These are phyloP conservation scores for Mangifera indica DNA, from an alignment of 345 rosid species.

Conservation along the genomic window DNA sequence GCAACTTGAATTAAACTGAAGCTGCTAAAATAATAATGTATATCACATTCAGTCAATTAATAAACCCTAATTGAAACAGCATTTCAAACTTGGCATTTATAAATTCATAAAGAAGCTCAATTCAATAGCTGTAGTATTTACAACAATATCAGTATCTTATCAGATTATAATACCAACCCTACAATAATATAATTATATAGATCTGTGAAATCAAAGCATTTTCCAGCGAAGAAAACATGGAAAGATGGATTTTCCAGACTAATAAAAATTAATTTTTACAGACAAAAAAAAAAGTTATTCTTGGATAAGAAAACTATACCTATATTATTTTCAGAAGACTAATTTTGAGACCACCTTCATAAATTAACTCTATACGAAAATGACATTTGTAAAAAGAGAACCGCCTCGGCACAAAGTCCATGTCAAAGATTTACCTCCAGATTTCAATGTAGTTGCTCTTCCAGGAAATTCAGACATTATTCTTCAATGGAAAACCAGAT, in stretches of 20 bases:
- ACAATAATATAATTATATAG: no score
- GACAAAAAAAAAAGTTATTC: neutral
- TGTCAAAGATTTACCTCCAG: slow-evolving; percentile 35
- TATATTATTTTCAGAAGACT: neutral
- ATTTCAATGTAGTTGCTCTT: slow-evolving; percentile 10
- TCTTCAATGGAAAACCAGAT: slow-evolving; percentile 12
- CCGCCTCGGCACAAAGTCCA: slow-evolving; percentile 10
- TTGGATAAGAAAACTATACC: neutral
- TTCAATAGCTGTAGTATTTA: no score
- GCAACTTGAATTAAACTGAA: neutral
- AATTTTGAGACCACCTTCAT: neutral
- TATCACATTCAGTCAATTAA: neutral
- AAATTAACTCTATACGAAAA: neutral
- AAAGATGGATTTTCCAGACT: neutral
- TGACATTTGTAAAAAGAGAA: neutral
- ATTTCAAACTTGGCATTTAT: neutral
- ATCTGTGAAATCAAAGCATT: neutral
- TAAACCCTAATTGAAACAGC: neutral
- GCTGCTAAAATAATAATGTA: neutral
- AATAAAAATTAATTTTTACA: neutral
- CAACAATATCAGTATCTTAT: no score
- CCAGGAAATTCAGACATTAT: slow-evolving; percentile 4
- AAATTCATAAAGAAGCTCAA: no score
- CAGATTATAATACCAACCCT: neutral
- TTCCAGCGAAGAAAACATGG: neutral